These are phyloP conservation scores for Suillus discolor DNA, from an alignment of 768 basidiomycete species.

Conservation along the genomic window DNA sequence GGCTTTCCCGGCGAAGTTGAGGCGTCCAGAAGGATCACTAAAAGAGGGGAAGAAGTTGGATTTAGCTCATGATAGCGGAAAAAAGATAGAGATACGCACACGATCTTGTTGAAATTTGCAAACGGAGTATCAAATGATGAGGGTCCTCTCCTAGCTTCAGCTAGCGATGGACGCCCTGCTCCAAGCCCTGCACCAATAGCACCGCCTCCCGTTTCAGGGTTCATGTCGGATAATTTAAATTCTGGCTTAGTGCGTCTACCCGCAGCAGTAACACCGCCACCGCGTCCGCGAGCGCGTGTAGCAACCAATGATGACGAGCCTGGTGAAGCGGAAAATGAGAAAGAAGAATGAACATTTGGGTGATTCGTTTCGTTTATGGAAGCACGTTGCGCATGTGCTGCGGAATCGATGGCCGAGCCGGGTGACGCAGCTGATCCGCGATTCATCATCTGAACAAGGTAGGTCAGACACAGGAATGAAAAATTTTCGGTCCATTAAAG, in stretches of 20 bases:
- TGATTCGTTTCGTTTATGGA: constrained; percentile 32
- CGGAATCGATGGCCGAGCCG: constrained; percentile 39
- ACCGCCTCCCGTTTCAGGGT: constrained; percentile 50
- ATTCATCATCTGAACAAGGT: constrained; percentile 47
- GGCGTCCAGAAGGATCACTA: constrained; percentile 94
- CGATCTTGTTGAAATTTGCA: constrained; percentile 90
- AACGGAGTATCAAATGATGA: constrained; percentile 74
- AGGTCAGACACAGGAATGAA: constrained; percentile 20
- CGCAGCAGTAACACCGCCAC: constrained; percentile 40
- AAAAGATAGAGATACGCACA: constrained; percentile 55
- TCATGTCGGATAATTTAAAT: constrained; percentile 68
- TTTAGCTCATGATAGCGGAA: constrained; percentile 9
- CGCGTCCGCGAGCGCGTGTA: constrained; percentile 21
- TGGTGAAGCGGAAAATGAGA: constrained; percentile 38
- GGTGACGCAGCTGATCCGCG: constrained; percentile 34
- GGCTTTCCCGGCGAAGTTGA: constrained; percentile 93
- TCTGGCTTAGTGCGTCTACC: constrained; percentile 50
- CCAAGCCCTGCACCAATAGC: constrained; percentile 71
- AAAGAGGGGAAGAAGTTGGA: constrained; percentile 7
- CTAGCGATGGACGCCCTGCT: constrained; percentile 59
- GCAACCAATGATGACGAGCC: constrained; percentile 11
- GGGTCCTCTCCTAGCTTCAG: constrained; percentile 39
- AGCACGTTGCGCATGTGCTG: constrained; percentile 40
- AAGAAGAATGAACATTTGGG: constrained; percentile 34
- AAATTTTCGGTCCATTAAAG: background rate